Base-by-base conservation (phyloP, 495 filamentous ascomycete species). In the Talaromyces wortmannii region DNA sequence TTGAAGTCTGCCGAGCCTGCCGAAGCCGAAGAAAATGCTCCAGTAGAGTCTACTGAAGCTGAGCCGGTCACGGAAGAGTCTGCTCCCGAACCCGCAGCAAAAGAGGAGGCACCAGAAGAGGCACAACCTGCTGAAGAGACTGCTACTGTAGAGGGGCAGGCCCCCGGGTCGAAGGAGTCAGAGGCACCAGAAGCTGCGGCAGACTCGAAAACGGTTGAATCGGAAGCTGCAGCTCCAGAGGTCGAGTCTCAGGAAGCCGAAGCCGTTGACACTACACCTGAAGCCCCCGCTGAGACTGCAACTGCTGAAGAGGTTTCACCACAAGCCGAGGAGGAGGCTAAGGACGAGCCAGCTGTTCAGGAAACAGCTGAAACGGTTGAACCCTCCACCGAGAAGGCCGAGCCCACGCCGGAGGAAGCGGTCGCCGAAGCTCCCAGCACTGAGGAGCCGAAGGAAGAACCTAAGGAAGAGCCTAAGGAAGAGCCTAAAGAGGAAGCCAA, bases 111-210 rank as follows among this genome's bases (percentile, higher is more conserved):
- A 4, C 15, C 23, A 18, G 48, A 51, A 51, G 11, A 32, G 15
- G 11, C 48, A 31, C 18, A 31, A 31, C 48, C 23, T 31, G 11
- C 15, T 15, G 18, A 36, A 29, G 32, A 55, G 44, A 31, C 45
- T 33, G 40, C 40, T 45, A 6, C n/a, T 54, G 52, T 45, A 45
- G 44, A 6, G 36, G 36, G 36, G 16, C 52, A 33, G 17, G 50
- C n/a, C 40, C n/a, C 42, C 46, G 59, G 58, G 40, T 45, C 40
- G 42, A 48, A 33, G 36, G 42, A 49, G 18, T 30, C 40, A 23
- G 50, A 53, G 33, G 32, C 52, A 46, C n/a, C 46, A 45, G 52
- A 57, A 30, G 29, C 49, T 50, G 30, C 42, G n/a, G 47, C 48
- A 4, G 57, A 61, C 47, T 46, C 44, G 29, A 15, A 43, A 7